phyloP scores from a whole-genome alignment of 2,329 filamentous ascomycete genomes.

The Apiospora sp. region DNA sequence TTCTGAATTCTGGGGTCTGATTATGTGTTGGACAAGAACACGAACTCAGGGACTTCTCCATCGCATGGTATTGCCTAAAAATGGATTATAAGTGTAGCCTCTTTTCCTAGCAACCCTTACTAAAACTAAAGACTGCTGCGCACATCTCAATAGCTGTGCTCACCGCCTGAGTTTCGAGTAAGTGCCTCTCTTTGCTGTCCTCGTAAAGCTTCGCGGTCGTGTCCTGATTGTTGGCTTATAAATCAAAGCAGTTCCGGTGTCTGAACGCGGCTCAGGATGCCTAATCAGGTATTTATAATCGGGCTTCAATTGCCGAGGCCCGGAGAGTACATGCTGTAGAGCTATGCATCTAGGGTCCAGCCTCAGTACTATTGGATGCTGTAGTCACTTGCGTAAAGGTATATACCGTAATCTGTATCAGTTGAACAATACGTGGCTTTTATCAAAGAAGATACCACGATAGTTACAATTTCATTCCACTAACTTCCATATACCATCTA shows the following conservation, averaged over 20 bases:
- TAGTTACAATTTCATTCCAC: background rate
- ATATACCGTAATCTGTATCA: background rate
- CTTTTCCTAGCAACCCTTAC: background rate
- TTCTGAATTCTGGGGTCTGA: background rate
- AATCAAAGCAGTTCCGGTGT: slow-evolving; percentile 4
- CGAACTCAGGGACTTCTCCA: slow-evolving; percentile 1
- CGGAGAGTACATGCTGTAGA: background rate
- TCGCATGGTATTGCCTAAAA: background rate
- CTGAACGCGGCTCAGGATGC: background rate
- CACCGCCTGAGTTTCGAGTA: background rate
- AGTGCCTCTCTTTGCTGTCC: background rate
- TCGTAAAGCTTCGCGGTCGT: background rate
- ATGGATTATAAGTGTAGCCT: background rate
- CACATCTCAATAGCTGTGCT: background rate
- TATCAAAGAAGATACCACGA: background rate
- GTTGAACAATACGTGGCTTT: background rate
- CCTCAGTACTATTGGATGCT: background rate
- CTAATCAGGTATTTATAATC: background rate
- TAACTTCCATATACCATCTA: background rate
- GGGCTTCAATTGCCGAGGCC: background rate
- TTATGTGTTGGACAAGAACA: background rate
- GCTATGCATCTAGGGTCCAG: slow-evolving; percentile 13
- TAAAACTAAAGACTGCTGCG: no score
- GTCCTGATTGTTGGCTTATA: background rate
- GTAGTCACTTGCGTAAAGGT: background rate